Base-by-base conservation (phyloP, 2,329 filamentous ascomycete species). In the Pyrenochaeta sp. region DNA sequence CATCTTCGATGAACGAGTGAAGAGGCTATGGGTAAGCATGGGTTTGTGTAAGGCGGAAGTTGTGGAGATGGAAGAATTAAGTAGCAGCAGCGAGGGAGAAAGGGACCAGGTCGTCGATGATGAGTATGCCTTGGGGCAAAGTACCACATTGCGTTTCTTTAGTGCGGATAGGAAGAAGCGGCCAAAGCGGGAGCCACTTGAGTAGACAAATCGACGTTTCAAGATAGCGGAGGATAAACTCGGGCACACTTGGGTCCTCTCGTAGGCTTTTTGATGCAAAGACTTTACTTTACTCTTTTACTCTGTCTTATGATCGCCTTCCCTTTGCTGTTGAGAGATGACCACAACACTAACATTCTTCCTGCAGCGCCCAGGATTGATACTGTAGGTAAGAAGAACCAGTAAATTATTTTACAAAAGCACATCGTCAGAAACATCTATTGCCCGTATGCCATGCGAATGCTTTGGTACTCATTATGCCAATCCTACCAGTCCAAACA, bases 1-100 rank as follows among this genome's bases (percentile, higher is more conserved):
- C 10, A 27, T 73, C 3, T 62, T 73, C 15, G 66, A 71, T 45
- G 32, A 58, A 10, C 58, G 66, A 19, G 65, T 62, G 2, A 60
- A 52, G 49, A 56, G 45, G 44, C 32, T 70, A 3, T 72, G 67
- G 68, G 40, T 32, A 1, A 49, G 51, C 24, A 72, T 69, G 50
- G 65, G 69, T 3, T 42, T 72, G 15, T 66, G 54, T 42, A 56
- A 52, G 27, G 53, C 60, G 3, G 60, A 63, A 15, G 47, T 58
- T 5, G 25, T 56, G 5, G 50, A 62, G 2, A 2, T 52, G 8
- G 61, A 62, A n/a, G 58, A 63, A 12, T 47, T 44, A 22, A 60
- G 55, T 36, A 59, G 52, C 45, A 58, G 52, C 44, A 58, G 58
- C 28, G 61, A 64, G 13, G 59, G 57, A n/a, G 59, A 56, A 30